phyloP scores from a whole-genome alignment of 306 rosid genomes.

The Lupinus albus region DNA sequence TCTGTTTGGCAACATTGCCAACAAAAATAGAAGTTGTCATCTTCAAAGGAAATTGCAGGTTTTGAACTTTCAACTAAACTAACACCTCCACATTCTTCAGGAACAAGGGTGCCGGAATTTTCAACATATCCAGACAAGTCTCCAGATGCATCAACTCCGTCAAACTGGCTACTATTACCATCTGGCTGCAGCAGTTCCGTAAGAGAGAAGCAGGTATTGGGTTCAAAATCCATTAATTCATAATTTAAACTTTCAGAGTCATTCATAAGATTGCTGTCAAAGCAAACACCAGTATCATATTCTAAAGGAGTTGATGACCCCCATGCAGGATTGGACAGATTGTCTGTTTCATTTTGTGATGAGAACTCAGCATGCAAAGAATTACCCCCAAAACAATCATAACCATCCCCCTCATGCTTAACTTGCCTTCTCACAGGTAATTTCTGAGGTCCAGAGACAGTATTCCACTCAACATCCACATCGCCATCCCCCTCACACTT shows the following conservation, averaged over 20 bases:
- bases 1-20: constrained; percentile 56
- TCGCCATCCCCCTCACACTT: constrained; percentile 73
- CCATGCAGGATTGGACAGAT: constrained; percentile 46
- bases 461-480: constrained; percentile 62
- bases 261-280: constrained; percentile 47
- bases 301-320: constrained; percentile 43
- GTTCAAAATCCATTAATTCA: constrained; percentile 66
- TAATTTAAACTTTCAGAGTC: constrained; percentile 51
- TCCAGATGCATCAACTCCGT: constrained; percentile 55
- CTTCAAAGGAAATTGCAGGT: constrained; percentile 40
- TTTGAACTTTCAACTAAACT: constrained; percentile 35
- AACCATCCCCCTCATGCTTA: constrained; percentile 72
- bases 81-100: constrained; percentile 45
- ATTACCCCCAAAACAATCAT: constrained; percentile 48
- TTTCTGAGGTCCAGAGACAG: constrained; percentile 63
- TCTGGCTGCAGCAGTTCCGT: constrained; percentile 73
- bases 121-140: constrained; percentile 53
- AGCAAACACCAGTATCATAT: constrained; percentile 45
- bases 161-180: constrained; percentile 45
- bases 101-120: constrained; percentile 38
- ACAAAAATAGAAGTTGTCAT: constrained; percentile 43
- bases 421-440: constrained; percentile 78
- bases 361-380: constrained; percentile 44
- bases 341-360: constrained; percentile 39
- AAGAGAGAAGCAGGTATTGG: constrained; percentile 75